A percentile compares a stretch with the other conserved stretches of the same genome.
These are phyloP conservation scores for Taphrina communis DNA, from an alignment of 1,139 yeast genomes.

Conservation along the genomic window DNA sequence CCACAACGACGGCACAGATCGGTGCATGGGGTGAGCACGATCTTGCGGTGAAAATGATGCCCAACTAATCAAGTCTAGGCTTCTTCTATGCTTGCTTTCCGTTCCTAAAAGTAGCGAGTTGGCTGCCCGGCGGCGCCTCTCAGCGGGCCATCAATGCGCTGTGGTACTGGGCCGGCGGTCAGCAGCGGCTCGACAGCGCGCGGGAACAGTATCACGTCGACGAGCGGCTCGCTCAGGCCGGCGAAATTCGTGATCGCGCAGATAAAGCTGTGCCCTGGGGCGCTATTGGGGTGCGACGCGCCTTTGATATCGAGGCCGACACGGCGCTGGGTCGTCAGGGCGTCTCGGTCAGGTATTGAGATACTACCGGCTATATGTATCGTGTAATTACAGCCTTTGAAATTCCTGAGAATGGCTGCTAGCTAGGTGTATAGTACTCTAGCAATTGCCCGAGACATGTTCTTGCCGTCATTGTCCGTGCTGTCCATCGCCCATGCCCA, in stretches of 20 bases:
- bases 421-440: too few relatives aligned
- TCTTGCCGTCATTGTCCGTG: too few relatives aligned
- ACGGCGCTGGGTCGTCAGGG: conserved; percentile 30
- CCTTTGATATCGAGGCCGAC: conserved; percentile 35
- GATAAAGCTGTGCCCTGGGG: conserved; percentile 36
- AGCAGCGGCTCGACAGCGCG: conserved; percentile 22
- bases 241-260: conserved; percentile 30
- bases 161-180: conserved; percentile 38
- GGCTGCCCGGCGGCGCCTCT: conserved; percentile 36
- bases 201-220: conserved; percentile 30
- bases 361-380: not conserved
- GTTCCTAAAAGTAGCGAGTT: conserved; percentile 33
- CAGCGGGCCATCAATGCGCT: conserved; percentile 25
- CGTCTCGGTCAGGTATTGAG: conserved; percentile 24
- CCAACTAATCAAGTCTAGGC: not conserved
- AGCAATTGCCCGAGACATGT: too few relatives aligned
- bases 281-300: conserved; percentile 40
- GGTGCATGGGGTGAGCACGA: conserved; percentile 32
- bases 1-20: conserved; percentile 26
- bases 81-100: conserved; percentile 40
- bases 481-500: too few relatives aligned
- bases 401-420: not conserved
- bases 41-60: not conserved
- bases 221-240: conserved; percentile 31
- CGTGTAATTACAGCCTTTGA: not conserved